These are phyloP conservation scores for Magnusiomyces tetraspermus DNA, from an alignment of 1,139 yeast genomes.

Conservation along the genomic window DNA sequence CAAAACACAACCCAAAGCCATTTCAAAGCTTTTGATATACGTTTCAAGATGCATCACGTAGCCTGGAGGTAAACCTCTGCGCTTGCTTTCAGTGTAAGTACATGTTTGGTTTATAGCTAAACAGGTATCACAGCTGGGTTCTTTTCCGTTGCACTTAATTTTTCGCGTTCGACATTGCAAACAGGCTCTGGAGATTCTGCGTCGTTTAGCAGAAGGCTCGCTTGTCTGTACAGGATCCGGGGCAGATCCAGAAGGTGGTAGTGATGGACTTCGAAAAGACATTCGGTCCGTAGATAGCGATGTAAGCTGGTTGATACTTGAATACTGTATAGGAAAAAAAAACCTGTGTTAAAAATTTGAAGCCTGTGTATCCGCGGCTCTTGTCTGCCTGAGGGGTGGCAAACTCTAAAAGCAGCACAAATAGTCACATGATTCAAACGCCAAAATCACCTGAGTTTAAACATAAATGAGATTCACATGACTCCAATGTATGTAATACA, in stretches of 20 bases:
- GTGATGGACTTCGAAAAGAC: not conserved
- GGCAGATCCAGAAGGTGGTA: not conserved
- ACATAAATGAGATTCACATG: no score
- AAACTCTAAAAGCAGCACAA: no score
- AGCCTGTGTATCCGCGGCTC: no score
- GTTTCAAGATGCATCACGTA: slow-evolving; percentile 17
- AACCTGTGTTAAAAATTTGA: no score
- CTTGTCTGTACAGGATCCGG: not conserved
- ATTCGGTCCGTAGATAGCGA: not conserved
- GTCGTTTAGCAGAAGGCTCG: slow-evolving; percentile 13
- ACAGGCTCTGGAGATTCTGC: slow-evolving; percentile 31
- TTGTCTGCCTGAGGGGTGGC: no score
- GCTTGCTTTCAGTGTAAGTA: slow-evolving; percentile 18
- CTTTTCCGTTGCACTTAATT: slow-evolving; percentile 28
- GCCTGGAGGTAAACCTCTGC: slow-evolving; percentile 20
- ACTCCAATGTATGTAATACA: no score
- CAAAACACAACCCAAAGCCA: slow-evolving; percentile 13
- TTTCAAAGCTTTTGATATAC: slow-evolving; percentile 15
- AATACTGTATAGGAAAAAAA: no score
- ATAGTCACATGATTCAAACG: no score
- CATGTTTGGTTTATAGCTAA: slow-evolving; percentile 15
- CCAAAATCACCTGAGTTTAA: no score
- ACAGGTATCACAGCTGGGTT: slow-evolving; percentile 19
- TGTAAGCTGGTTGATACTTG: no score
- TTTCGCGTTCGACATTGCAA: slow-evolving; percentile 32